Base-by-base conservation (phyloP, 1,284 basidiomycete species). In the Naganishia sp. region DNA sequence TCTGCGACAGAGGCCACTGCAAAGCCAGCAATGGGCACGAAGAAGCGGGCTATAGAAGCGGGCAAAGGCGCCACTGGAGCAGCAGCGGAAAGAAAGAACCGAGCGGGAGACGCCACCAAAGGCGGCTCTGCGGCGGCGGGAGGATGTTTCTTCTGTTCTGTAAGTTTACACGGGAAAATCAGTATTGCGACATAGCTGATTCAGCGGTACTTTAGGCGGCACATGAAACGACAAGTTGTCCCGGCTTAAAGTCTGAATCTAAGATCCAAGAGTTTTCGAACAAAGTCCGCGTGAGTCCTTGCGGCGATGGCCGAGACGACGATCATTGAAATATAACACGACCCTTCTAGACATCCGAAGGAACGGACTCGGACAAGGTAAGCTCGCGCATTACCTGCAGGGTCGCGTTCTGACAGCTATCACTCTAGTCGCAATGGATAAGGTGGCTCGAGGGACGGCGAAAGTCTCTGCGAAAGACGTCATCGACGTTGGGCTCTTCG, bases 401-500 rank as follows among this genome's bases (percentile, higher is more conserved):
- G 31, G 9, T 3, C 25, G 5, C 32, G 28, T 18, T 17, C 32
- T 50, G 57, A 35, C 32, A 28, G 9, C 21, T 23, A 15, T 3
- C 6, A 23, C 47, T 39, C 7, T 25, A 61, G 58, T 39, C 58
- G 21, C 58, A 61, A 61, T 61, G 58, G 58, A 51, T 61, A 46
- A 61, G 28, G 47, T 61, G 58, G 58, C 21, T 61, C 15, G 47
- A 28, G 2, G 58, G 51, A 21, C 51, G 31, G 58, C 21, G 39
- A 18, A 61, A 42, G 15, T 18, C 11, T 42, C 25, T 58, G 55
- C 35, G 15, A 15, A 54, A 39, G 21, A n/a, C 52, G 11, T 10
- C 31, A 17, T 54, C 32, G 21, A 41, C 31, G 17, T n/a, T 18
- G 35, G 39, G 31, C 35, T 28, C 17, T 11, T 11, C 3, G 39